Base-by-base conservation (phyloP, 768 basidiomycete species). In the Chlorophyllum brunneum region DNA sequence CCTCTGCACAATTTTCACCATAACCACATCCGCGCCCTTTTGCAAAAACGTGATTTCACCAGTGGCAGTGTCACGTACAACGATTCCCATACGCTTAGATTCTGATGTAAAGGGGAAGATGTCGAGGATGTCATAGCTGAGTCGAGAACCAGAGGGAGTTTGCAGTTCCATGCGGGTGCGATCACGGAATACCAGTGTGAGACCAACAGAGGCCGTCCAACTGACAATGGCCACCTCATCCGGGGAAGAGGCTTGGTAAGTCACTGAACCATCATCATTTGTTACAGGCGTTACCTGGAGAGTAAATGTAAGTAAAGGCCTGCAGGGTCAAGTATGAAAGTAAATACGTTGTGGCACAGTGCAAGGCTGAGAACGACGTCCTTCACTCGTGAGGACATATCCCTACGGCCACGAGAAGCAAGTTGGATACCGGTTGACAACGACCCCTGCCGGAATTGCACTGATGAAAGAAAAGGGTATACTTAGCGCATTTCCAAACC, bases 31-130 rank as follows among this genome's bases (percentile, higher is more conserved):
- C 0, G 95, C 97, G 22, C 97, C 97, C 65, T 99, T 99, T 63
- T 98, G 92, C 54, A 94, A 71, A 70, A 99, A 99, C 8, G 78
- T 82, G 46, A 95, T 84, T 54, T 95, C 92, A 44, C 86, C 83
- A 0, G 80, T 78, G 29, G 81, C 76, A 0, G 71, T 65, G 51
- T 98, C 95, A 22, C 88, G 85, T 29, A 98, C 88, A 61, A 99
- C 79, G 63, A 98, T 98, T 27, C 97, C 95, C 97, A 98, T 99
- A 24, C 97, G 90, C 68, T 99, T 98, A 0, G 94, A 94, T 67
- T 98, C 97, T 10, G 93, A 97, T 0, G 95, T 98, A 72, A 99
- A 98, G 0, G 97, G 97, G 70, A 99, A 99, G 54, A 99, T 81
- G 43, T 95, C 88, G 49, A 98, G 85, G 45, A 99, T 82, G 50